Evolutionary conservation across 1,284 basidiomycete species (phyloP), one percentile per base, ranked within the genome.

Genomic region (Macrocystidia cucumis): DNA sequence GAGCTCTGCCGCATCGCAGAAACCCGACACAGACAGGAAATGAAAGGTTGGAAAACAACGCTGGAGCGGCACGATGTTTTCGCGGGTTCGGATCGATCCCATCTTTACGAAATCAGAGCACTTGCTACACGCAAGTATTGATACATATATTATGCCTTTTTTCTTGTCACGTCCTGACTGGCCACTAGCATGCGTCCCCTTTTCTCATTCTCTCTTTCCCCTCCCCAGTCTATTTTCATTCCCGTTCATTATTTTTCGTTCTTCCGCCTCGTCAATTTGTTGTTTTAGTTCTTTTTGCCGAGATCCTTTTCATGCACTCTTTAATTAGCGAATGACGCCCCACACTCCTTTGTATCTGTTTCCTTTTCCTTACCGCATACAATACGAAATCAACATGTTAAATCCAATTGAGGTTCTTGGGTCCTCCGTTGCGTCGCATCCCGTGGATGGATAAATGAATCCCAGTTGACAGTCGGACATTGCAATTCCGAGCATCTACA

Each of bases 71-170:
- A 67, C 21, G 62, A 67, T 42, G 44, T 60, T 19, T 67, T 61
- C 44, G 54, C 62, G 16, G 65, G 69, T 38, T 62, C 69, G 20
- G 75, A 77, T 49, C 73, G 76, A 39, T 67, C 70, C 31, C 69
- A 74, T 48, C 63, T 89, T 22, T 83, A 74, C 56, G 85, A 88
- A 56, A 87, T 89, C 44, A 76, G 84, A 45, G 78, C 80, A 23
- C 72, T 89, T 43, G 84, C 84, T 14, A 87, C 83, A 22, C 74
- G 83, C 51, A 78, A 77, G 54, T 87, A 87, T 58, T 84, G 54
- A 73, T 9, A 24, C 31, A 27, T 38, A 14, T 29, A 25, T 40
- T 39, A 28, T 34, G 40, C 44, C 29, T 38, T 21, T 38, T 34
- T 23, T 26, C 39, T 33, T 36, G 9, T 23, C 18, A 20, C 29